These are phyloP conservation scores for Zygosaccharomyces siamensis DNA, from an alignment of 805 yeast genomes.

Conservation along the genomic window DNA sequence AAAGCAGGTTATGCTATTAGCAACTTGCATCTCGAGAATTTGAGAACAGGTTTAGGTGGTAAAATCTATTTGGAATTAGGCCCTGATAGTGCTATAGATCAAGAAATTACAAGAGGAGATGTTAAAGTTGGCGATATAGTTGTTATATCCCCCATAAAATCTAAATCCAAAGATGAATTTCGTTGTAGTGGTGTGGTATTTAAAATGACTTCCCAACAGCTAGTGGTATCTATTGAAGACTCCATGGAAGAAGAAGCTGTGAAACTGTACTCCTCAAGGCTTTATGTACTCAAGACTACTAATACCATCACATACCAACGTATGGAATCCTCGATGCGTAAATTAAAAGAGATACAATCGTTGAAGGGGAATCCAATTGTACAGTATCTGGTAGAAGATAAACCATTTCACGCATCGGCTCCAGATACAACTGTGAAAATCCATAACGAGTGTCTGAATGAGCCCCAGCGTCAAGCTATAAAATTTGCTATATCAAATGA, in stretches of 20 bases:
- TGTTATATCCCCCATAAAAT: constrained; percentile 41
- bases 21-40: constrained; percentile 55
- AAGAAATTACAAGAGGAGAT: constrained; percentile 44
- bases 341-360: constrained; percentile 47
- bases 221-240: constrained; percentile 61
- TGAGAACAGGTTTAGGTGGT: constrained; percentile 79
- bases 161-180: constrained; percentile 10
- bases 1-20: constrained; percentile 69
- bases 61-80: constrained; percentile 55
- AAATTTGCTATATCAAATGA: constrained; percentile 58
- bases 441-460: constrained; percentile 38
- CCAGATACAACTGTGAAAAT: constrained; percentile 11
- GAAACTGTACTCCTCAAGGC: constrained; percentile 33
- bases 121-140: constrained; percentile 76
- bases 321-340: constrained; percentile 73
- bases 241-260: constrained; percentile 49
- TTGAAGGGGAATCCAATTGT: constrained; percentile 37
- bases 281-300: constrained; percentile 42
- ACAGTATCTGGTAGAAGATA: constrained; percentile 43
- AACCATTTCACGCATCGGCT: constrained; percentile 15
- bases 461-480: constrained; percentile 71
- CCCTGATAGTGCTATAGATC: constrained; percentile 38
- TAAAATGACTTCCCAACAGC: constrained; percentile 42
- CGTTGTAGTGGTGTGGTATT: constrained; percentile 62
- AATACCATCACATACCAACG: constrained; percentile 71